Evolutionary conservation across 2,329 filamentous ascomycete genomes (phyloP).

Genomic region (Ophiostoma himal-ulmi): DNA sequence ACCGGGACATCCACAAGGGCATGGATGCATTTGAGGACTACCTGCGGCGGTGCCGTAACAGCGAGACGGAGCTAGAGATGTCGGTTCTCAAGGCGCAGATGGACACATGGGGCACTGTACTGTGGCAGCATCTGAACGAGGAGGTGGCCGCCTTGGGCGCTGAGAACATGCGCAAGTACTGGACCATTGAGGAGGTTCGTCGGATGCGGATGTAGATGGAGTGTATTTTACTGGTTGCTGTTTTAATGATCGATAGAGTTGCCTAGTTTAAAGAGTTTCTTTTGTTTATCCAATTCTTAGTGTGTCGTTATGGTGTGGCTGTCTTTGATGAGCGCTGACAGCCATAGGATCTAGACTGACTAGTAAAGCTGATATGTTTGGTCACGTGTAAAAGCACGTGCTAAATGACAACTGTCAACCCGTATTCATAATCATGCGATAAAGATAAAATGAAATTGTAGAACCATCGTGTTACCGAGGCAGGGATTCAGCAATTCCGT

Average conservation of each 20-base stretch:
- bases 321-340: background rate
- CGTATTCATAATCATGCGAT: background rate
- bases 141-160: constrained; percentile 74
- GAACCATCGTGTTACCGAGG: background rate
- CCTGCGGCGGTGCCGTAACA: constrained; percentile 53
- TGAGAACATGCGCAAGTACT: constrained; percentile 83
- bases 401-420: background rate
- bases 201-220: constrained; percentile 47
- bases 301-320: background rate
- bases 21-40: constrained; percentile 64
- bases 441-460: background rate
- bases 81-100: constrained; percentile 61
- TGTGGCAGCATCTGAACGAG: constrained; percentile 79
- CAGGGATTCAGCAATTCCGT: background rate
- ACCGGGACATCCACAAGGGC: constrained; percentile 71
- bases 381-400: background rate
- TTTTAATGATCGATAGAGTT: background rate
- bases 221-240: background rate
- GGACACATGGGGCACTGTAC: constrained; percentile 69
- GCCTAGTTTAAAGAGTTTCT: background rate
- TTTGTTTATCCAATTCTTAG: background rate
- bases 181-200: constrained; percentile 67
- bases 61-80: constrained; percentile 56
- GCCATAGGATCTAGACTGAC: background rate
- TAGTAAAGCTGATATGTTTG: background rate